A percentile compares a stretch with the other conserved stretches of the same genome.
phyloP scores from a whole-genome alignment of 2,329 filamentous ascomycete genomes.

The Fusarium brevicatenulatum region DNA sequence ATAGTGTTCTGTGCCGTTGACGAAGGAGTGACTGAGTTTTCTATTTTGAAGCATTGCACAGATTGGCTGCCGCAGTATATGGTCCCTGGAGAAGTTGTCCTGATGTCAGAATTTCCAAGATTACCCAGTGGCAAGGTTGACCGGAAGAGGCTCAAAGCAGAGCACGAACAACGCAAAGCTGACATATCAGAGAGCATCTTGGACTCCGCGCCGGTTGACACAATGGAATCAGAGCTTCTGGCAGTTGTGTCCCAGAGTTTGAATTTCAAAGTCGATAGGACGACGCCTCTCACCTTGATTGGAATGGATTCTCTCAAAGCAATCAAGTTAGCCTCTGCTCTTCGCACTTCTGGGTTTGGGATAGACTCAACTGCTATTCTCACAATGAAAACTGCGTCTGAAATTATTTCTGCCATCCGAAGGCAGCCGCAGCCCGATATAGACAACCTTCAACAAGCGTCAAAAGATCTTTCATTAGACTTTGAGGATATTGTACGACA shows the following conservation, averaged over 20 bases:
- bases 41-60: constrained; percentile 69
- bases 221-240: constrained; percentile 49
- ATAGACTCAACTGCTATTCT: constrained; percentile 71
- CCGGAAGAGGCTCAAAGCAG: constrained; percentile 67
- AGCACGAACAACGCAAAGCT: constrained; percentile 51
- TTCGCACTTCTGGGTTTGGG: constrained; percentile 67
- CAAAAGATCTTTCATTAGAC: constrained; percentile 29
- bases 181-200: background rate
- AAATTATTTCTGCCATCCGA: constrained; percentile 39
- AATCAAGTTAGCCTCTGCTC: constrained; percentile 66
- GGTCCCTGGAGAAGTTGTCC: constrained; percentile 78
- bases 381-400: constrained; percentile 57
- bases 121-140: constrained; percentile 88
- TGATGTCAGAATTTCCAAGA: constrained; percentile 73
- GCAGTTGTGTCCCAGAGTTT: constrained; percentile 55
- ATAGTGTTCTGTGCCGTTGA: constrained; percentile 77
- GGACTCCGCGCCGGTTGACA: constrained; percentile 29
- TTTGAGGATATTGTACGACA: constrained; percentile 30
- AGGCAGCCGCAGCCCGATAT: background rate
- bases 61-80: constrained; percentile 85
- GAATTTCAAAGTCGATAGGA: constrained; percentile 47
- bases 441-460: background rate
- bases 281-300: constrained; percentile 59
- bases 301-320: constrained; percentile 72
- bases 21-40: constrained; percentile 44